Evolutionary conservation across 2,329 filamentous ascomycete species (phyloP), one percentile per base, ranked within the genome.

Genomic region (Ophiostoma angusticollis): DNA sequence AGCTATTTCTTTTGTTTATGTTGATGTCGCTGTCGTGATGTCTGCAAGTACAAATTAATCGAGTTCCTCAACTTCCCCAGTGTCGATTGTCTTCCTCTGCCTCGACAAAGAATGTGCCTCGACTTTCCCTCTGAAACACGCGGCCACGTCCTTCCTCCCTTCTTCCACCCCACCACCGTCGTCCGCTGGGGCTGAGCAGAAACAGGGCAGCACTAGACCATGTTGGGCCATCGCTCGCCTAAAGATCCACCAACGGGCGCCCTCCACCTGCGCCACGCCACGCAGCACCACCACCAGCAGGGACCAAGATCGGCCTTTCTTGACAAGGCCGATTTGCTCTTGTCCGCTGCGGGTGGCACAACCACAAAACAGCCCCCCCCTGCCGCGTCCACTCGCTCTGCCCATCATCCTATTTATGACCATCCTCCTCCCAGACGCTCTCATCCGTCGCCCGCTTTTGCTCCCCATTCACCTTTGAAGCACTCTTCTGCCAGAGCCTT

Each of bases 131-230:
- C 35, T 38, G 36, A 27, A 38, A 21, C 28, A 31, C 22, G 29
- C 35, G 14, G 19, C 14, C 8, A 12, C 25, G 19, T 31, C 21
- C 21, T 16, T 19, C 25, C 34, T 18, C 22, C 33, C 39, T 22
- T 33, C 39, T 23, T 41, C 16, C 35, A 16, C 35, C 35, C 24
- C 35, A 39, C 16, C 35, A 16, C 35, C 35, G 25, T 31, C 36
- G 37, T 34, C 29, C 19, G 40, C 35, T 21, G 43, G 44, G 44
- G 44, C 44, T 45, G 44, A 45, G 44, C 38, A 45, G 16, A 31
- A 35, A 5, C 23, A n/a, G n/a, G n/a, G 7, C 14, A 6, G 22
- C 38, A 41, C 41, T 43, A 40, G 19, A 33, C 40, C 37, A 34
- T 32, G 30, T 43, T 23, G 30, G 41, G 41, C 25, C 21, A 31